These are phyloP conservation scores for Plasmodium fragile DNA, from an alignment of 169 alveolate species.

Conservation along the genomic window DNA sequence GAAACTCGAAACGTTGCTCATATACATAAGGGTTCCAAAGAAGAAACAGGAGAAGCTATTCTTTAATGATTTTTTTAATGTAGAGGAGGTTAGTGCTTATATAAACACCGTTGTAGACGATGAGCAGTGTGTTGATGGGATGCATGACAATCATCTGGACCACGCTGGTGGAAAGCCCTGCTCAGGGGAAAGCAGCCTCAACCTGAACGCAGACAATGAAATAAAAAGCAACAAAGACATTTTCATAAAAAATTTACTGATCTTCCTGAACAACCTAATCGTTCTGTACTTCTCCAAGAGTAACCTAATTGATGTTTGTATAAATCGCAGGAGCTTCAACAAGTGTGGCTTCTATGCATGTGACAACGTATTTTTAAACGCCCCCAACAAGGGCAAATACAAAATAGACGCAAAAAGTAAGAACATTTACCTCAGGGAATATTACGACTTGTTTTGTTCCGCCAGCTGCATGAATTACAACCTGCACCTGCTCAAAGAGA, in stretches of 20 bases:
- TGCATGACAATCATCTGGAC: neutral
- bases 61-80: constrained; percentile 36
- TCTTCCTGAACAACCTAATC: constrained; percentile 34
- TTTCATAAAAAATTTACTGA: constrained; percentile 31
- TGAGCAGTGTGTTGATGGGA: neutral
- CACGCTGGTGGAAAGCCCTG: neutral
- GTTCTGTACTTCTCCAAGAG: constrained; percentile 27
- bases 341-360: constrained; percentile 76
- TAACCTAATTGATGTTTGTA: constrained; percentile 56
- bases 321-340: constrained; percentile 54
- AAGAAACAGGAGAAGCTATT: neutral
- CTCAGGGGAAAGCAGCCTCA: neutral
- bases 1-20: constrained; percentile 38
- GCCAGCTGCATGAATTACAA: constrained; percentile 66
- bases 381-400: constrained; percentile 43
- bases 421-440: constrained; percentile 48
- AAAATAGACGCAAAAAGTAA: constrained; percentile 37
- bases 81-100: constrained; percentile 9
- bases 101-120: constrained; percentile 22
- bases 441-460: constrained; percentile 60
- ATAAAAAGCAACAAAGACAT: constrained; percentile 21
- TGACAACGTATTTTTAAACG: constrained; percentile 41
- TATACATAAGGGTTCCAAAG: constrained; percentile 53
- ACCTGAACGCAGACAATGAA: constrained; percentile 8
- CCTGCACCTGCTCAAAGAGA: constrained; percentile 22